Evolutionary conservation across 2,329 filamentous ascomycete genomes (phyloP), one percentile per base, ranked within the genome.

Genomic region (Septoria linicola): DNA sequence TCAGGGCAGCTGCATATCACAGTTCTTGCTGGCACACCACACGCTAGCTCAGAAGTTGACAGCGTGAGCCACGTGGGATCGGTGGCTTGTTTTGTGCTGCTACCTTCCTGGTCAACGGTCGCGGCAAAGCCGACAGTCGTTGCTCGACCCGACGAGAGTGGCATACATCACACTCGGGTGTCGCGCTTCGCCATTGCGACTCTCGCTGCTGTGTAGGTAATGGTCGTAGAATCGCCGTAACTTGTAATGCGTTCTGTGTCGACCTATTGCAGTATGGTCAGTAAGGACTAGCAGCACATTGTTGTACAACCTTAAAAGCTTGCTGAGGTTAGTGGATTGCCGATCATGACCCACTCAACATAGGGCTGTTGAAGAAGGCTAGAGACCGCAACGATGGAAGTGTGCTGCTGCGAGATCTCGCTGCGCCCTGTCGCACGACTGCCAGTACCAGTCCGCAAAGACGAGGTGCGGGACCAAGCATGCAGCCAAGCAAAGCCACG

Each of bases 301-400:
- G 23, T 5, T 21, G 37, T 11, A 32, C 23, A 35, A 44, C 41
- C 41, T 44, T 44, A 44, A 44, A 30, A 21, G 16, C 41, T 17
- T 16, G 13, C 21, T 34, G 41, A 35, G 20, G 41, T 21, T 34
- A 44, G 23, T 31, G 10, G 16, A 32, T n/a, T 20, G 41, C 14
- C 41, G 41, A 44, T 44, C 41, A 10, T 20, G 41, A 32, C 30
- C 41, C 41, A 44, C 41, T 34, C 16, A 17, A 34, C 27, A 44
- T 44, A 44, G 41, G 41, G 41, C 41, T 44, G 19, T 16, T 17
- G 16, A 32, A 27, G 41, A 31, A 7, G 41, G 27, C 41, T 23
- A 20, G 41, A 42, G 40, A 42, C 40, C 23, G 40, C 14, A 42
- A 19, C 23, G 10, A 5, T 27, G 23, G 23, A 5, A 27, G 10